Percentiles rank a stretch among this genome's conserved stretches.
Conservation (phyloP, 169 alveolate species). For the Plasmodium vivax region DNA sequence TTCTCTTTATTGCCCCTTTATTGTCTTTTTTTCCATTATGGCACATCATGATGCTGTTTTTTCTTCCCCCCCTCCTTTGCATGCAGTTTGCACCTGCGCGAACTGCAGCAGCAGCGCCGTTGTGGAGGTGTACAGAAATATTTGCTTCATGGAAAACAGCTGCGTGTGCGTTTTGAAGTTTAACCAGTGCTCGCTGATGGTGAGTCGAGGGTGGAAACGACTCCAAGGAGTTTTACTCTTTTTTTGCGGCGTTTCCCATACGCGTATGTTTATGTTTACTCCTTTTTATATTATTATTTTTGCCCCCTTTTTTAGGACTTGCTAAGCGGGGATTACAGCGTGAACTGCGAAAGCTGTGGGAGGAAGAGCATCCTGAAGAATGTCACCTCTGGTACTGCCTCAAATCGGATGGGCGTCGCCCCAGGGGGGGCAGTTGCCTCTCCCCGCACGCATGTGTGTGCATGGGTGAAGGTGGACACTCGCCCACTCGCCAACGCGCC, state of each 20-base stretch:
- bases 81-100: constrained; percentile 41
- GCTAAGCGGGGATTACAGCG: constrained; percentile 37
- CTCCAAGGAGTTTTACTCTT: not conserved
- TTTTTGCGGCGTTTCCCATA: not conserved
- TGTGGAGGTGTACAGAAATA: constrained; percentile 58
- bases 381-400: constrained; percentile 42
- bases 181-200: constrained; percentile 68
- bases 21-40: not conserved
- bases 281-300: not conserved
- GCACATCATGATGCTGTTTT: not conserved
- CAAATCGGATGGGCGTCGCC: not conserved
- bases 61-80: not conserved
- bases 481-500: too few species aligned
- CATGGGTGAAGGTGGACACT: not conserved
- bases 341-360: constrained; percentile 59
- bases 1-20: not conserved
- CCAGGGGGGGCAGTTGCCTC: not conserved
- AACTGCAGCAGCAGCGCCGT: constrained; percentile 43
- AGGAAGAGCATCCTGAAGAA: constrained; percentile 50
- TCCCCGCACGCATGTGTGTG: not conserved
- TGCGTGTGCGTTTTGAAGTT: constrained; percentile 58
- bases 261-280: not conserved
- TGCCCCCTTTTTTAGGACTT: constrained; percentile 5
- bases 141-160: constrained; percentile 58
- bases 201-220: not conserved